phyloP scores from a whole-genome alignment of 176 grass and related monocot species.

The Triticum timopheevii region DNA sequence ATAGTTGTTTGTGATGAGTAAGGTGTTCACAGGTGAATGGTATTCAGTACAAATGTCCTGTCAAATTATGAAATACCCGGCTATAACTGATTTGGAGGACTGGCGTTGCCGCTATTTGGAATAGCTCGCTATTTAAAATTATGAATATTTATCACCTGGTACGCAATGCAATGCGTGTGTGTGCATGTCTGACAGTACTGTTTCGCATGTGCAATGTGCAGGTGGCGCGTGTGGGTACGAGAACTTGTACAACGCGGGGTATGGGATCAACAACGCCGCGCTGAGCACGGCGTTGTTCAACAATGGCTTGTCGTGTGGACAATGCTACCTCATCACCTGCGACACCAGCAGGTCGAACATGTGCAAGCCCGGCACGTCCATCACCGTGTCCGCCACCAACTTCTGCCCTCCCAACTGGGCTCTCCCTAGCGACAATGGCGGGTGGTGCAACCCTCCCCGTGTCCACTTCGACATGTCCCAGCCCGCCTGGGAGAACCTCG shows the following conservation, averaged over 20 bases:
- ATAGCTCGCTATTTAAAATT: too few relatives aligned
- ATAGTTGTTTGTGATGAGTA: too few relatives aligned
- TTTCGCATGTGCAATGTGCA: background rate
- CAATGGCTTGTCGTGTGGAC: conserved; percentile 49
- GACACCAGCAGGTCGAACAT: background rate
- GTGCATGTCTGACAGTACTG: background rate
- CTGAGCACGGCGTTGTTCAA: conserved; percentile 51
- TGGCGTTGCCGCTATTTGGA: too few relatives aligned
- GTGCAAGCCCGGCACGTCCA: conserved; percentile 30
- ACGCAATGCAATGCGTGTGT: background rate
- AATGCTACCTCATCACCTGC: conserved; percentile 47
- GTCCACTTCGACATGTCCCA: conserved; percentile 64
- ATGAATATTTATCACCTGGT: too few relatives aligned
- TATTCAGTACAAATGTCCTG: too few relatives aligned
- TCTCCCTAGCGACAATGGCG: conserved; percentile 26
- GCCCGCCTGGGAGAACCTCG: conserved; percentile 43
- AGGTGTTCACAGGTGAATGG: too few relatives aligned
- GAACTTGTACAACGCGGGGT: conserved; percentile 50
- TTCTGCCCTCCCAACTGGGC: conserved; percentile 47
- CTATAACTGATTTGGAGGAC: too few relatives aligned
- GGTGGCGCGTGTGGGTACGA: conserved; percentile 55
- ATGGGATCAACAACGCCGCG: conserved; percentile 45
- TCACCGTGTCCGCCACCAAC: conserved; percentile 46
- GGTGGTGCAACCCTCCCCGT: conserved; percentile 44
- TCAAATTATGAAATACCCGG: too few relatives aligned